A percentile compares a stretch with the other conserved stretches of the same genome.
phyloP scores from a whole-genome alignment of 371 early-diverging fungal species.

The Nematocida displodere region DNA sequence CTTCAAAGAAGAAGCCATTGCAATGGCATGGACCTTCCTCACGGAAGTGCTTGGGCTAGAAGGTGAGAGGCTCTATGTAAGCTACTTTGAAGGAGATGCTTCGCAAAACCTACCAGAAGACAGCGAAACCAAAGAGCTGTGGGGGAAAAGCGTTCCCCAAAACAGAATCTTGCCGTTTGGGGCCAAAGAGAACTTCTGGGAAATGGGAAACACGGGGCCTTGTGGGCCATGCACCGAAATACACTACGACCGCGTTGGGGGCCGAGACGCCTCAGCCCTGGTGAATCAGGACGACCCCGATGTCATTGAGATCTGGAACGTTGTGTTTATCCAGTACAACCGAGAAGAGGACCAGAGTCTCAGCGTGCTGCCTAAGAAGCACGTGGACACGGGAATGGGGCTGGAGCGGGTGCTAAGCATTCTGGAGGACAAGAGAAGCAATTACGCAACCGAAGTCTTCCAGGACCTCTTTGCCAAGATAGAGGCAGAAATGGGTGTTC shows the following conservation, averaged over 20 bases:
- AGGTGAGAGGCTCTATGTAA: constrained; percentile 83
- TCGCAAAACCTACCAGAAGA: constrained; percentile 66
- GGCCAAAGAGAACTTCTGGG: constrained; percentile 98
- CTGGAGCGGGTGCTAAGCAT: constrained; percentile 91
- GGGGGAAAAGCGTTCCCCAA: constrained; percentile 78
- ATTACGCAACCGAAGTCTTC: constrained; percentile 79
- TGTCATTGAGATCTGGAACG: constrained; percentile 98
- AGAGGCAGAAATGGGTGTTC: constrained; percentile 52
- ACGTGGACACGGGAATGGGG: constrained; percentile 98
- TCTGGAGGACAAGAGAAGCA: constrained; percentile 85
- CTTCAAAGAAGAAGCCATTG: constrained; percentile 90
- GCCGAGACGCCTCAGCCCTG: constrained; percentile 78
- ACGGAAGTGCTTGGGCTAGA: constrained; percentile 78
- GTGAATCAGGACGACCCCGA: constrained; percentile 98
- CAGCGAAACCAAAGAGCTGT: constrained; percentile 79
- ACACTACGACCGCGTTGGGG: constrained; percentile 89
- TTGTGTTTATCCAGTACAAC: constrained; percentile 99
- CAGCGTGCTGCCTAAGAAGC: constrained; percentile 81
- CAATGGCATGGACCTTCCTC: constrained; percentile 84
- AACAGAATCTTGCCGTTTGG: constrained; percentile 78
- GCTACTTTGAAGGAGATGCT: constrained; percentile 71
- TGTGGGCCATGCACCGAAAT: constrained; percentile 99
- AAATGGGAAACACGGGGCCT: constrained; percentile 99
- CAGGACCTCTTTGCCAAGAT: constrained; percentile 74
- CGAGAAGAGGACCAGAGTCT: constrained; percentile 83